Conservation (phyloP, 331 rosid species). For the Ulmus americana region DNA sequence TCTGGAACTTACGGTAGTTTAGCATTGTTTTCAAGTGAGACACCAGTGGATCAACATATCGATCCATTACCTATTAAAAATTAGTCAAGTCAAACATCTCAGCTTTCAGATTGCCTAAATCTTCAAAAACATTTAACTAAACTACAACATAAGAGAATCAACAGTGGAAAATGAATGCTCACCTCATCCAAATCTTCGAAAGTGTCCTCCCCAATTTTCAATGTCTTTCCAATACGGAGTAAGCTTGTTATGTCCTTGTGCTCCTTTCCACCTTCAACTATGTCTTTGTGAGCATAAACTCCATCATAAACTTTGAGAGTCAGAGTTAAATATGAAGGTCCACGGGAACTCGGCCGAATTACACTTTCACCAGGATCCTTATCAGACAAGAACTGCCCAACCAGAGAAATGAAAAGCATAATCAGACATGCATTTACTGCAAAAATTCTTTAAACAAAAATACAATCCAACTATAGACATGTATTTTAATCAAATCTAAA, state of each 20-base stretch:
- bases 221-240: slow-evolving; percentile 89
- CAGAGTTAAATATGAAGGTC: slow-evolving; percentile 80
- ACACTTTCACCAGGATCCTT: slow-evolving; percentile 96
- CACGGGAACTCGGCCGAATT: slow-evolving; percentile 86
- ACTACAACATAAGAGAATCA: not conserved
- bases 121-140: not conserved
- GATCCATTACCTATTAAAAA: slow-evolving; percentile 73
- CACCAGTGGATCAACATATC: slow-evolving; percentile 94
- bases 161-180: slow-evolving; percentile 11
- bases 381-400: slow-evolving; percentile 75
- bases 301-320: slow-evolving; percentile 92
- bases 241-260: slow-evolving; percentile 89
- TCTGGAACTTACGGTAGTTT: slow-evolving; percentile 77
- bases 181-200: slow-evolving; percentile 99
- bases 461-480: too few relatives aligned
- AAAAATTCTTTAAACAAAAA: too few relatives aligned
- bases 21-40: slow-evolving; percentile 75
- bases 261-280: slow-evolving; percentile 95
- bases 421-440: not conserved
- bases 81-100: slow-evolving; percentile 6
- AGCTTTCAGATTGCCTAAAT: not conserved
- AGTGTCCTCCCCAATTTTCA: slow-evolving; percentile 96
- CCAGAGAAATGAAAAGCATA: not conserved
- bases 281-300: slow-evolving; percentile 96
- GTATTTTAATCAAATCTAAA: not conserved